Conservation (phyloP, 805 yeast genomes). For the Suhomyces pyralidae region DNA sequence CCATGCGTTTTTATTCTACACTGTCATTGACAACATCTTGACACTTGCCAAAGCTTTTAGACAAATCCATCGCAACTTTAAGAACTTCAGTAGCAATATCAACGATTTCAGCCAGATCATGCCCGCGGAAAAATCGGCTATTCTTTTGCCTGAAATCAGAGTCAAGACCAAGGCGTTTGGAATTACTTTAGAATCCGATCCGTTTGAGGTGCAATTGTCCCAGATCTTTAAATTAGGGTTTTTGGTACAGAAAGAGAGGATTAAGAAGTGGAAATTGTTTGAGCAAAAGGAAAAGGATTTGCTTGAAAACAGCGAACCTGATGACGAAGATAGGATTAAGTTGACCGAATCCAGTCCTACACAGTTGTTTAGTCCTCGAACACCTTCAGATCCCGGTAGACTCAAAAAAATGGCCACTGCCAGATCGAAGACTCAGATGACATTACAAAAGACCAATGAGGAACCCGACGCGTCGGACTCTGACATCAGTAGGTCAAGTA, state of each 20-base stretch:
- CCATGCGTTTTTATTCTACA: slow-evolving; percentile 68
- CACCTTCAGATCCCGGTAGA: neutral
- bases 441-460: neutral
- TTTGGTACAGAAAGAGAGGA: slow-evolving; percentile 60
- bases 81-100: slow-evolving; percentile 19
- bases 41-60: slow-evolving; percentile 63
- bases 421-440: neutral
- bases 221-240: slow-evolving; percentile 63
- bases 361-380: neutral
- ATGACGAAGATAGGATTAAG: slow-evolving; percentile 10
- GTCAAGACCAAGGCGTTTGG: slow-evolving; percentile 55
- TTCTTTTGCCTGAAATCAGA: slow-evolving; percentile 54
- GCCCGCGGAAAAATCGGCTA: slow-evolving; percentile 37
- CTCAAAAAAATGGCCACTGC: neutral
- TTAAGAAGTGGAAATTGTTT: slow-evolving; percentile 44
- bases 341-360: neutral
- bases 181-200: slow-evolving; percentile 79
- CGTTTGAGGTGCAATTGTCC: slow-evolving; percentile 75
- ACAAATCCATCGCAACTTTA: slow-evolving; percentile 55
- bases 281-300: slow-evolving; percentile 27
- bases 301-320: slow-evolving; percentile 10
- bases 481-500: neutral
- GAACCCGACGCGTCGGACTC: neutral
- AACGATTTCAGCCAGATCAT: slow-evolving; percentile 32
- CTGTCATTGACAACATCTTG: slow-evolving; percentile 75